These are phyloP conservation scores for Imleria badia DNA, from an alignment of 768 basidiomycete genomes.

Conservation along the genomic window DNA sequence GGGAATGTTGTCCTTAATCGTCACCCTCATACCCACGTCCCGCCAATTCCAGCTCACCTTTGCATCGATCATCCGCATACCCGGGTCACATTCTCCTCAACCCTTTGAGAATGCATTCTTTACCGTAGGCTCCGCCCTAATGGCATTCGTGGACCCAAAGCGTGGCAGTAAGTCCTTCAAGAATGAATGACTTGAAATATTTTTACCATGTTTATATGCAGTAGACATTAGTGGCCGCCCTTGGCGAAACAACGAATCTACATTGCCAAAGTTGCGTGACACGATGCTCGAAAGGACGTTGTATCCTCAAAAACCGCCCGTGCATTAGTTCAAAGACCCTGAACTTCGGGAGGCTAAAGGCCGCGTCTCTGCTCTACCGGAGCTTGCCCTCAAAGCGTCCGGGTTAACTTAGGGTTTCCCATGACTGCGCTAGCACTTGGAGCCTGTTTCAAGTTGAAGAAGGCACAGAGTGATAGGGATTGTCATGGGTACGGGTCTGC, in stretches of 20 bases:
- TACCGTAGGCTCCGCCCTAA: constrained; percentile 80
- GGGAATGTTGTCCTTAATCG: background rate
- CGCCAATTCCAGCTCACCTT: constrained; percentile 10
- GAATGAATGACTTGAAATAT: background rate
- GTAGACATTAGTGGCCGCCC: constrained; percentile 93
- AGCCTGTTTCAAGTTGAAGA: constrained; percentile 35
- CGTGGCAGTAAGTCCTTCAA: constrained; percentile 66
- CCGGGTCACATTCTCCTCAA: constrained; percentile 81
- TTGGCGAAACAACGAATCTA: constrained; percentile 90
- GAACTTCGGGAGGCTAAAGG: constrained; percentile 63
- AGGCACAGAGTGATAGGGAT: constrained; percentile 49
- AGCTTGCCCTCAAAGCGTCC: constrained; percentile 92
- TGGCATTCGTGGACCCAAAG: constrained; percentile 77
- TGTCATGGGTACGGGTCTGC: no score
- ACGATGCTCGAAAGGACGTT: constrained; percentile 81
- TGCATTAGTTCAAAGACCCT: constrained; percentile 75
- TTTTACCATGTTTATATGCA: background rate
- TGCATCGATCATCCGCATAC: constrained; percentile 50
- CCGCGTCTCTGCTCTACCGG: constrained; percentile 87
- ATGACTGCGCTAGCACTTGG: constrained; percentile 80
- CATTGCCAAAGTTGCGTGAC: constrained; percentile 74
- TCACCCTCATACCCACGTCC: background rate
- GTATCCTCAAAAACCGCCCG: constrained; percentile 81
- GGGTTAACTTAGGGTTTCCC: constrained; percentile 94
- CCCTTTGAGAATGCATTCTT: constrained; percentile 82